These are phyloP conservation scores for Suhomyces chickasaworum DNA, from an alignment of 1,139 yeast genomes.

Conservation along the genomic window DNA sequence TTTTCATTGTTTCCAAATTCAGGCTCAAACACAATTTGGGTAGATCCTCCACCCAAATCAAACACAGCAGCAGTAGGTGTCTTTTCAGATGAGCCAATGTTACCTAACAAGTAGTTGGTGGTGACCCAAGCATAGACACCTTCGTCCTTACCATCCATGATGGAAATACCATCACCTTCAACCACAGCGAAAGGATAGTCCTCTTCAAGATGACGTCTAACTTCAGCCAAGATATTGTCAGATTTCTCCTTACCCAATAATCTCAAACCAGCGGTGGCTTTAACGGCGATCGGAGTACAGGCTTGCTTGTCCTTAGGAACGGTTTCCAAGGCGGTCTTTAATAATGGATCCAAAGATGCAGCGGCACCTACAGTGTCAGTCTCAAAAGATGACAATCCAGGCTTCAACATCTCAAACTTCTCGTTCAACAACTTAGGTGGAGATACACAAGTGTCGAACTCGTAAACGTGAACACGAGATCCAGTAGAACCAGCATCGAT, in stretches of 20 bases:
- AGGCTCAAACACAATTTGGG: conserved; percentile 98
- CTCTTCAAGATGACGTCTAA: conserved; percentile 68
- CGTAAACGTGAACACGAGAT: conserved; percentile 90
- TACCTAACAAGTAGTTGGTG: conserved; percentile 87
- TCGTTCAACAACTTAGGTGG: conserved; percentile 82
- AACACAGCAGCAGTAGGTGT: conserved; percentile 92
- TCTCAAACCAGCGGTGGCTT: conserved; percentile 98
- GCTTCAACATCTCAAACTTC: conserved; percentile 83
- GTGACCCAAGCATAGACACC: conserved; percentile 99
- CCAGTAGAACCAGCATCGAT: conserved; percentile 98
- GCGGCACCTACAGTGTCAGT: conserved; percentile 87
- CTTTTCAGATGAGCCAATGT: conserved; percentile 76
- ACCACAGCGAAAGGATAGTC: conserved; percentile 93
- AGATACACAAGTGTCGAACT: conserved; percentile 79
- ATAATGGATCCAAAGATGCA: conserved; percentile 75
- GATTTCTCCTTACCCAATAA: conserved; percentile 77
- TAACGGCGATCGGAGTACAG: conserved; percentile 93
- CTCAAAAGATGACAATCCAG: conserved; percentile 87
- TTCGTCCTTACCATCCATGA: conserved; percentile 96
- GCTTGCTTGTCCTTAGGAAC: conserved; percentile 73
- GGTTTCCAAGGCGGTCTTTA: conserved; percentile 68
- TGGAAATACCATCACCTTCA: conserved; percentile 74
- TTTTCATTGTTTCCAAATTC: conserved; percentile 55
- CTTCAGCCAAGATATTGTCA: conserved; percentile 69
- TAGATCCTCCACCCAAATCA: conserved; percentile 98